Conservation (phyloP, 805 yeast species). For the Lachancea mirantina region DNA sequence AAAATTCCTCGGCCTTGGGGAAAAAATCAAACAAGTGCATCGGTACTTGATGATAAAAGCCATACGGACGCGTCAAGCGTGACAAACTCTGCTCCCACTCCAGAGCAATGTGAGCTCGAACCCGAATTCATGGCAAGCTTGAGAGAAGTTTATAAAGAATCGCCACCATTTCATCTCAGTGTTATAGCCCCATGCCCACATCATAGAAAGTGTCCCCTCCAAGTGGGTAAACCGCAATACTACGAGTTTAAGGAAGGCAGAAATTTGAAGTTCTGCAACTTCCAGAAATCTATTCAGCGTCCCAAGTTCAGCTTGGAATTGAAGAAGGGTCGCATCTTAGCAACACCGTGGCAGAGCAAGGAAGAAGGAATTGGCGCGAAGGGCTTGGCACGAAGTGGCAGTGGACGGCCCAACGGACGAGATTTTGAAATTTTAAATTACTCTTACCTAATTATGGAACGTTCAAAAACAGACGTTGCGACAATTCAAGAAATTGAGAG, state of each 20-base stretch:
- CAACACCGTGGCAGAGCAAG: constrained; percentile 60
- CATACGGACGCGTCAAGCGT: constrained; percentile 4
- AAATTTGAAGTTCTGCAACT: constrained; percentile 68
- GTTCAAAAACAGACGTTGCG: constrained; percentile 41
- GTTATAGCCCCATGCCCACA: constrained; percentile 89
- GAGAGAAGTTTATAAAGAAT: constrained; percentile 39
- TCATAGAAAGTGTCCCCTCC: constrained; percentile 80
- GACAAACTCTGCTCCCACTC: too few relatives aligned
- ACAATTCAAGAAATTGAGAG: constrained; percentile 37
- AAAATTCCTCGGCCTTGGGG: constrained; percentile 67
- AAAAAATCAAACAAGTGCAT: constrained; percentile 36
- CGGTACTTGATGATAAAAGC: constrained; percentile 17
- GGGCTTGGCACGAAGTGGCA: constrained; percentile 44
- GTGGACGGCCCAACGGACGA: constrained; percentile 71
- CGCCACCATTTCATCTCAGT: constrained; percentile 47
- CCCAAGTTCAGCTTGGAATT: constrained; percentile 78
- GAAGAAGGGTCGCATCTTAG: constrained; percentile 70
- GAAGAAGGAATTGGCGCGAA: constrained; percentile 49
- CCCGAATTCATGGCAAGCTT: constrained; percentile 23
- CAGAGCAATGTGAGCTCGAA: too few relatives aligned
- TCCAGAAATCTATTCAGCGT: constrained; percentile 60
- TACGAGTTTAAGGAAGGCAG: constrained; percentile 51
- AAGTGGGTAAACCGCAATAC: constrained; percentile 63
- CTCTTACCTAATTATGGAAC: constrained; percentile 65
- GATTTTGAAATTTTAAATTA: constrained; percentile 65